Evolutionary conservation across 257 asterid genomes (phyloP).

Genomic region (Ligustrum vulgare): DNA sequence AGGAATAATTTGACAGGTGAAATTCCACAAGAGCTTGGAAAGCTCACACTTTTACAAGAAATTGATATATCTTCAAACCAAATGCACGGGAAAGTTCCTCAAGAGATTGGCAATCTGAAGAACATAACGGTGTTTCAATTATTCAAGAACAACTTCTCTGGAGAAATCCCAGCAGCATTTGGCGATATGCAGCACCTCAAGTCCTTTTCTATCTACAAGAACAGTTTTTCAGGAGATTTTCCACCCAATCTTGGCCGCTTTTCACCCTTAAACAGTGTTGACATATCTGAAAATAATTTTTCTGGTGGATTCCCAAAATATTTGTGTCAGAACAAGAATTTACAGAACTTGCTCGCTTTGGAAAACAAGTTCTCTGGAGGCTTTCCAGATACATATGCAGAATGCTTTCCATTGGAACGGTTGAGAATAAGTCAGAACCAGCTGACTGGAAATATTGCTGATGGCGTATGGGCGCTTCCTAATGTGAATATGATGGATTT

Average conservation of each 20-base stretch:
- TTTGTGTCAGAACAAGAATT: constrained; percentile 66
- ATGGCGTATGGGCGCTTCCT: constrained; percentile 73
- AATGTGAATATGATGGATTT: constrained; percentile 65
- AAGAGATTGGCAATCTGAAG: constrained; percentile 55
- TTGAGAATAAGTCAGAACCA: constrained; percentile 60
- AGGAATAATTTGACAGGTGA: constrained; percentile 71
- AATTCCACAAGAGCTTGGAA: constrained; percentile 63
- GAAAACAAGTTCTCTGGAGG: constrained; percentile 71
- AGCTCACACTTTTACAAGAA: constrained; percentile 65
- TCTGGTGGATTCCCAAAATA: constrained; percentile 75
- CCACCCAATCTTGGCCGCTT: constrained; percentile 77
- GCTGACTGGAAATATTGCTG: constrained; percentile 60
- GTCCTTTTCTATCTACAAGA: constrained; percentile 55
- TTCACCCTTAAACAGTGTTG: constrained; percentile 64
- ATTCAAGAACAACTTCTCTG: constrained; percentile 69
- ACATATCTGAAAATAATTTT: constrained; percentile 80
- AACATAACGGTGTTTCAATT: constrained; percentile 67
- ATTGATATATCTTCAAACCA: constrained; percentile 71
- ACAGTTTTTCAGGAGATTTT: constrained; percentile 67
- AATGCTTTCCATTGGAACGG: constrained; percentile 57
- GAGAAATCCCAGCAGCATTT: constrained; percentile 71
- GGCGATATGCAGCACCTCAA: constrained; percentile 72
- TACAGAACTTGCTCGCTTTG: constrained; percentile 68
- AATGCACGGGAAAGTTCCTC: constrained; percentile 67
- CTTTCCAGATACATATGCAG: constrained; percentile 56